Evolutionary conservation across 108 stramenopile species (phyloP), one percentile per base, ranked within the genome.

Genomic region (Seminavis robusta): DNA sequence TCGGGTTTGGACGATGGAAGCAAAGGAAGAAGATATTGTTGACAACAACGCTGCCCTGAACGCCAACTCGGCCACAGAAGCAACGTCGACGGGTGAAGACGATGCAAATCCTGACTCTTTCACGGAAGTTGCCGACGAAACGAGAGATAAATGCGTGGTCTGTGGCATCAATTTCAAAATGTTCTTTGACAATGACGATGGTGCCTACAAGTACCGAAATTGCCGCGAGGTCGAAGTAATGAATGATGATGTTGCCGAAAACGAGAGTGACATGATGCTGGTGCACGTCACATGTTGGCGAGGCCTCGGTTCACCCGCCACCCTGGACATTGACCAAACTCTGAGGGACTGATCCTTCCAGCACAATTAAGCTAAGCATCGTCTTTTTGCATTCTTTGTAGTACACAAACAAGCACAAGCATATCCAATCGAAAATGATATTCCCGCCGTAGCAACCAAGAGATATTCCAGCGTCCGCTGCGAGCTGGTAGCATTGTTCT

Each of bases 101-200:
- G 67, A 62, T 26, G 21, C 46, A 32, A 32, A 65, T 48, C 56
- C 80, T 15, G 38, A 45, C 16, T 48, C 51, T 5, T 69, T 66
- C 28, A 77, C 83, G 3, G 56, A 76, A 32, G 64, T 79, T 41
- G 90, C 90, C 8, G 90, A 92, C 49, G 90, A 92, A 62, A 52
- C 76, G 4, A 63, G 84, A 52, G 80, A 84, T 65, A 69, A 78
- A 23, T 92, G 90, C 47, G 74, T 82, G 17, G 69, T 92, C 26
- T 92, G 90, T 66, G 90, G 86, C 1, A 82, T 92, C 49, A 86
- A 86, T 47, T 92, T 92, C 53, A 76, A 77, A 47, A 92, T 92
- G 90, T 72, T 79, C 39, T 92, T 92, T 41, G 90, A 92, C 74
- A 87, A 92, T 53, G 90, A 92, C 23, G 86, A 92, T 56, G 90